Conservation (phyloP, 169 alveolate genomes). For the Plasmodium knowlesi region DNA sequence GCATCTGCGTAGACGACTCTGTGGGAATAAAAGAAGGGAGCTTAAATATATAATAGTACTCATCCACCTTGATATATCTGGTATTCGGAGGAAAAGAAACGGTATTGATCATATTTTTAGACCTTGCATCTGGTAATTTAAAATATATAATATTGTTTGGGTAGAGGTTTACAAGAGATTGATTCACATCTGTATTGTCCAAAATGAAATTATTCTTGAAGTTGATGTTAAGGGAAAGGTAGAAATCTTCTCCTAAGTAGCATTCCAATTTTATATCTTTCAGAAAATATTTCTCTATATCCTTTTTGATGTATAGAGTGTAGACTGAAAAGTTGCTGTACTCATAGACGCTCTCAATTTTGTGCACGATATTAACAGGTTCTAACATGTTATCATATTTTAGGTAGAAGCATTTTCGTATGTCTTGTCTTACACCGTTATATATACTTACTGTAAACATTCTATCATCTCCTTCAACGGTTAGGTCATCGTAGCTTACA, state of each 20-base stretch:
- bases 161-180: background rate
- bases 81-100: conserved; percentile 19
- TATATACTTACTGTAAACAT: conserved; percentile 17
- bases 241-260: conserved; percentile 41
- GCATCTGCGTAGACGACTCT: background rate
- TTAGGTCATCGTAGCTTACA: conserved; percentile 33
- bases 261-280: conserved; percentile 24
- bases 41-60: conserved; percentile 4
- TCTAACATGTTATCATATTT: conserved; percentile 7
- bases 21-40: conserved; percentile 14
- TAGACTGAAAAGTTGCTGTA: conserved; percentile 16
- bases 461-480: conserved; percentile 25
- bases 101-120: background rate
- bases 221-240: background rate
- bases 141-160: conserved; percentile 27
- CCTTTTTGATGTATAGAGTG: conserved; percentile 18
- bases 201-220: conserved; percentile 9
- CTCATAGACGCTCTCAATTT: conserved; percentile 9
- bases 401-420: conserved; percentile 23
- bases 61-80: conserved; percentile 1
- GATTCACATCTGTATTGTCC: conserved; percentile 5
- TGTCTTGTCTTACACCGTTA: conserved; percentile 22
- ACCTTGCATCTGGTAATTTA: background rate
- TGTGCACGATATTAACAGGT: conserved; percentile 44
- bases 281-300: conserved; percentile 14